phyloP scores from a whole-genome alignment of 1,139 yeast species.

The Wickerhamomyces sp. region DNA sequence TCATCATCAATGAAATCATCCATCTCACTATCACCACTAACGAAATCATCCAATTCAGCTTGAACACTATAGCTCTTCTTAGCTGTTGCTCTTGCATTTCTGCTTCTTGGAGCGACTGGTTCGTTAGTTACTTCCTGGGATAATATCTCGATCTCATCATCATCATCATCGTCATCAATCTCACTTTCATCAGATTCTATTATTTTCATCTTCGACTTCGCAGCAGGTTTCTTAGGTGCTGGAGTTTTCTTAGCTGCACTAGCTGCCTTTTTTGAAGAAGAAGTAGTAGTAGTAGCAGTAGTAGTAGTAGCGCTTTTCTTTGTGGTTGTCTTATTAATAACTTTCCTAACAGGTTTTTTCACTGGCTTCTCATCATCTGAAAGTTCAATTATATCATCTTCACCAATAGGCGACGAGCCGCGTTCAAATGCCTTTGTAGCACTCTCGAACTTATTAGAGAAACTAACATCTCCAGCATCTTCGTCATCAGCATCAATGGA shows the following conservation, averaged over 20 bases:
- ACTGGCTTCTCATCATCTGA: constrained; percentile 8
- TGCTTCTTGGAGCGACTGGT: constrained; percentile 13
- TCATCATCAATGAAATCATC: constrained; percentile 7
- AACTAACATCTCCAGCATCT: constrained; percentile 5
- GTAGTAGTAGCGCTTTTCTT: too few relatives aligned
- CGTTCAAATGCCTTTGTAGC: constrained; percentile 10
- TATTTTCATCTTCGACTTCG: constrained; percentile 1
- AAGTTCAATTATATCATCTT: background rate
- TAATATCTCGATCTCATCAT: too few relatives aligned
- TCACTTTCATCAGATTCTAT: constrained; percentile 25
- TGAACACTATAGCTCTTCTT: constrained; percentile 19
- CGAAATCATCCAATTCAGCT: constrained; percentile 25
- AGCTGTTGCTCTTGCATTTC: constrained; percentile 25
- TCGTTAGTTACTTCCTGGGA: too few relatives aligned
- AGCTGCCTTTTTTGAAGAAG: constrained; percentile 16
- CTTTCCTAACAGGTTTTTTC: constrained; percentile 8
- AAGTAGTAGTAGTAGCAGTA: constrained; percentile 9
- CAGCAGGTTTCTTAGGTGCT: constrained; percentile 12
- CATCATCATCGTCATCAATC: constrained; percentile 23
- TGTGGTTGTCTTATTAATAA: background rate
- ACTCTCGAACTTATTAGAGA: constrained; percentile 21
- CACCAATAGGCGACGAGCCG: constrained; percentile 5
- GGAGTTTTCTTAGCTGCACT: constrained; percentile 9
- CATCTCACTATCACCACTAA: constrained; percentile 15
- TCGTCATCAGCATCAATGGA: constrained; percentile 24